Conservation (phyloP, 1,139 yeast genomes). For the Lodderomyces margitis region DNA sequence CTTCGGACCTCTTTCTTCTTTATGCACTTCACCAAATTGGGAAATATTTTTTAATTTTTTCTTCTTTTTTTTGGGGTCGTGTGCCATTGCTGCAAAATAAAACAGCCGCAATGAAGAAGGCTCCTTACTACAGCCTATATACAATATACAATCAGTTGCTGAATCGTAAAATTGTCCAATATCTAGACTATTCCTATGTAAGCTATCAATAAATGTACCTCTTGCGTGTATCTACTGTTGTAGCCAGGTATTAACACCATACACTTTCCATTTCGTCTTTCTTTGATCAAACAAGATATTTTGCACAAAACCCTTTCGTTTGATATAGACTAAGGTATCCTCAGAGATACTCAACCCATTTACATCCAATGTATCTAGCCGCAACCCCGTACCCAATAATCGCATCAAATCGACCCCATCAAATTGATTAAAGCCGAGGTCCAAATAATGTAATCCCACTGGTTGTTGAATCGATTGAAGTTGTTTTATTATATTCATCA, state of each 20-base stretch:
- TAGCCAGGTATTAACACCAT: slow-evolving; percentile 30
- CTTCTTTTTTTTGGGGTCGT: neutral
- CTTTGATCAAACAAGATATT: slow-evolving; percentile 26
- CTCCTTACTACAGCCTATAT: too few species aligned
- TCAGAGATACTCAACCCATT: slow-evolving; percentile 37
- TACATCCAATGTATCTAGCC: slow-evolving; percentile 25
- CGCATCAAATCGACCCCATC: slow-evolving; percentile 43
- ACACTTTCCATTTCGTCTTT: slow-evolving; percentile 34
- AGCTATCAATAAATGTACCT: too few species aligned
- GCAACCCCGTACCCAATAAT: slow-evolving; percentile 19
- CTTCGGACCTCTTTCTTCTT: neutral
- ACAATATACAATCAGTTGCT: too few species aligned
- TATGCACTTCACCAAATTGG: neutral
- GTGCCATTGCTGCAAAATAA: too few species aligned
- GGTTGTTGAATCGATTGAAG: neutral
- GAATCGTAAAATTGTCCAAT: too few species aligned
- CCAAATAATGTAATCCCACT: slow-evolving; percentile 24
- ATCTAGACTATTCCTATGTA: too few species aligned
- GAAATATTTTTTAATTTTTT: neutral
- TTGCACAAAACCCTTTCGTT: slow-evolving; percentile 20
- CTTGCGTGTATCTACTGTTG: slow-evolving; percentile 1
- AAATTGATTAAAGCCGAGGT: slow-evolving; percentile 38
- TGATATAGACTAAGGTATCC: slow-evolving; percentile 28
- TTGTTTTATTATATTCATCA: slow-evolving; percentile 26
- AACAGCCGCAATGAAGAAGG: too few species aligned